These are phyloP conservation scores for Thuja plicata DNA, from an alignment of 83 land plant genomes.

Conservation along the genomic window DNA sequence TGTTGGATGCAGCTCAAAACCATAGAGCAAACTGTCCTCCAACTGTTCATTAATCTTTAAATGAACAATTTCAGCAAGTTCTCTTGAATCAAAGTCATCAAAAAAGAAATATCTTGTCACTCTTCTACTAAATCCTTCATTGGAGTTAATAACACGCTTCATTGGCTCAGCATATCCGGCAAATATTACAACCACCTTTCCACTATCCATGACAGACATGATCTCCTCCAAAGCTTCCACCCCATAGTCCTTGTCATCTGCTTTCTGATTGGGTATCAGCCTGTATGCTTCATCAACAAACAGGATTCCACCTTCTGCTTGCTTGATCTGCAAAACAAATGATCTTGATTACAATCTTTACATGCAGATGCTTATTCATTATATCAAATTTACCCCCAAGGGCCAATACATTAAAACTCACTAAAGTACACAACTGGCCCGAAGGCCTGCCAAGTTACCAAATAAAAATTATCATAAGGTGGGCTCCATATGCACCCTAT, in stretches of 20 bases:
- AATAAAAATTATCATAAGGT: not conserved
- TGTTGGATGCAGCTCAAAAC: conserved; percentile 66
- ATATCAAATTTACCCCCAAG: not conserved
- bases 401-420: not conserved
- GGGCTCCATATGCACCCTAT: not conserved
- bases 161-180: conserved; percentile 98
- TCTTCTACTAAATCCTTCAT: conserved; percentile 89
- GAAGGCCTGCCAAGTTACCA: not conserved
- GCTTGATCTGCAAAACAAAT: conserved; percentile 55
- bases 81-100: conserved; percentile 64
- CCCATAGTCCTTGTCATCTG: conserved; percentile 97
- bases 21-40: conserved; percentile 59
- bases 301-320: conserved; percentile 94
- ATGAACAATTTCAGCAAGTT: conserved; percentile 72
- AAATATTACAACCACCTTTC: conserved; percentile 86
- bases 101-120: conserved; percentile 85
- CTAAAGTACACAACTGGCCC: not conserved
- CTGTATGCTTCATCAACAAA: conserved; percentile 96
- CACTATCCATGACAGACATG: conserved; percentile 98
- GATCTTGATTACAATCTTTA: not conserved
- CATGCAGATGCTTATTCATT: not conserved
- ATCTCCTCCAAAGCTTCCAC: conserved; percentile 95
- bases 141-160: conserved; percentile 81
- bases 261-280: conserved; percentile 89
- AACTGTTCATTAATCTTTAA: conserved; percentile 65